Evolutionary conservation across 2,329 filamentous ascomycete genomes (phyloP).

Genomic region (Fusarium sp.): DNA sequence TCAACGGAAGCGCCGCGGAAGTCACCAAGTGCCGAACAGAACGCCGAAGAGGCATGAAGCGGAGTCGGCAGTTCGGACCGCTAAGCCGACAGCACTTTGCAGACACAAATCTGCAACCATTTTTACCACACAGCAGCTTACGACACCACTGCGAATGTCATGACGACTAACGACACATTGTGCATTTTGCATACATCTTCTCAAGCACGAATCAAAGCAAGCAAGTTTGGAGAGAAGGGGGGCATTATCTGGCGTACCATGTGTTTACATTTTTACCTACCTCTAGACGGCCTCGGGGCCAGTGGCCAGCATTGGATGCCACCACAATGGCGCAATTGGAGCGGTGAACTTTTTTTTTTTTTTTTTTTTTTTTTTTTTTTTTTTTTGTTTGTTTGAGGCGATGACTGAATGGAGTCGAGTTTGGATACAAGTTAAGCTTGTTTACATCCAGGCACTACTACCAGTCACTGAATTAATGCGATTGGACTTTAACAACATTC

Average conservation of each 20-base stretch:
- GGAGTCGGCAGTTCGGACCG: neutral
- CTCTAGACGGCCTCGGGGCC: neutral
- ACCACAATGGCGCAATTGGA: conserved; percentile 12
- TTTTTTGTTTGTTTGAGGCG: neutral
- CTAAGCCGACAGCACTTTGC: neutral
- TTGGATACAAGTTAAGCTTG: neutral
- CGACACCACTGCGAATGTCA: conserved; percentile 13
- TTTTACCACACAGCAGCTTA: conserved; percentile 1
- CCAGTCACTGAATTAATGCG: neutral
- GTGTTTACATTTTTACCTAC: conserved; percentile 9
- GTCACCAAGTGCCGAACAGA: neutral
- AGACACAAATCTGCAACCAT: neutral
- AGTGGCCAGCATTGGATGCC: neutral
- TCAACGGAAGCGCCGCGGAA: neutral
- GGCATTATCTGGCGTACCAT: conserved; percentile 25
- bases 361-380: neutral
- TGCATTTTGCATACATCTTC: neutral
- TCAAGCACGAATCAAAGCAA: conserved; percentile 4
- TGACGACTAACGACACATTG: conserved; percentile 28
- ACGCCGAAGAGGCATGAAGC: neutral
- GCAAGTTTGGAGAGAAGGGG: neutral
- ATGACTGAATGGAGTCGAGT: neutral
- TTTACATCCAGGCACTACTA: neutral
- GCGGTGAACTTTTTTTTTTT: neutral
- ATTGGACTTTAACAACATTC: neutral